Conservation (phyloP, 306 rosid genomes). For the Sindora glabra region DNA sequence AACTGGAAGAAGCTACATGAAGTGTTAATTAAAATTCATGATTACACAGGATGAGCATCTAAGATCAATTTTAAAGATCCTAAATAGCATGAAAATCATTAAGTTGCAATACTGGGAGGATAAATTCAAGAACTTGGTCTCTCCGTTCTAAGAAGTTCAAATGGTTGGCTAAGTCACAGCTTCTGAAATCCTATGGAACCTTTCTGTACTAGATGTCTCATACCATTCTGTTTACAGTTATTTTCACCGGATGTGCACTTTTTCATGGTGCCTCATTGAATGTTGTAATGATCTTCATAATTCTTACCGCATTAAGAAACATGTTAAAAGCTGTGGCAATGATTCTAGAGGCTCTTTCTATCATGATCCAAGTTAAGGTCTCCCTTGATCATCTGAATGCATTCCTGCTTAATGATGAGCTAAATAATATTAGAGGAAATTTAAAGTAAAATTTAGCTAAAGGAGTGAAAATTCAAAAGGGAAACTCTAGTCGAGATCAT, state of each 20-base stretch:
- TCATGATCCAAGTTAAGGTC: conserved; percentile 56
- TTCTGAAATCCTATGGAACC: conserved; percentile 18
- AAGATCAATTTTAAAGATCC: conserved; percentile 42
- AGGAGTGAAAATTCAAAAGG: conserved; percentile 23
- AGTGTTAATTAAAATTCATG: conserved; percentile 38
- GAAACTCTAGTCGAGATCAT: conserved; percentile 48
- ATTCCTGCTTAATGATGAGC: conserved; percentile 52
- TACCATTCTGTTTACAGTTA: conserved; percentile 30
- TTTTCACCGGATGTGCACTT: conserved; percentile 27
- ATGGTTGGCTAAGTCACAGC: conserved; percentile 31
- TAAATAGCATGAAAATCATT: conserved; percentile 45
- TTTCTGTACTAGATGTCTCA: conserved; percentile 46
- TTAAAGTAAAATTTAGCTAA: neutral
- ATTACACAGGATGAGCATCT: conserved; percentile 38
- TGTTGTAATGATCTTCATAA: conserved; percentile 49
- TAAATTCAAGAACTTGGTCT: conserved; percentile 28
- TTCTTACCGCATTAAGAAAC: conserved; percentile 45
- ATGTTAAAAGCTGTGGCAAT: conserved; percentile 50
- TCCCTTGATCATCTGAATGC: conserved; percentile 44
- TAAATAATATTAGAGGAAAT: conserved; percentile 9
- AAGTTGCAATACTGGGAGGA: conserved; percentile 53
- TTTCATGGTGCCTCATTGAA: conserved; percentile 32
- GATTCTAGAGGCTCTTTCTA: conserved; percentile 59
- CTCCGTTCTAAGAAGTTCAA: conserved; percentile 31
- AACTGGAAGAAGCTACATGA: conserved; percentile 31